Evolutionary conservation across 495 filamentous ascomycete genomes (phyloP), one percentile per base, ranked within the genome.

Genomic region (Bacidia gigantensis): DNA sequence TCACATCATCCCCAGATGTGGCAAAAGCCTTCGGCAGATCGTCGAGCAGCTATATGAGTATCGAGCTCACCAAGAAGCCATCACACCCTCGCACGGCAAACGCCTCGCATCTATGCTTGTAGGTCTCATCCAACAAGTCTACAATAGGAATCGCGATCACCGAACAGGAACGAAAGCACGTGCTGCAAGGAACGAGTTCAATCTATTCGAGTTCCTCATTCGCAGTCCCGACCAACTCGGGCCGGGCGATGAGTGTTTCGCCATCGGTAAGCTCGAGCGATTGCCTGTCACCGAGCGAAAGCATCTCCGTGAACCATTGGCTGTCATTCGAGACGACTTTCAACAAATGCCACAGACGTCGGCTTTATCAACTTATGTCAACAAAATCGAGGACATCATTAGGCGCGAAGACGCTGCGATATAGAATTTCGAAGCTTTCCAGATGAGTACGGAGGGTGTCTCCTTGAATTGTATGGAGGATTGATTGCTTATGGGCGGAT

Each of bases 191-290:
- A 21, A 32, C 50, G 64, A 72, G 40, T 71, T 71, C 52, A 78
- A 76, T 50, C 59, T 78, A 9, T 76, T 69, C 51, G 62, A 70
- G 29, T 64, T 67, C 52, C 64, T 78, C 17, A 72, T 78, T 39
- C 71, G 71, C 10, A 47, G 53, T 39, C 54, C 47, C 20, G 52
- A 40, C 38, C 22, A 52, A 43, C 21, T 25, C n/a, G 60, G 20
- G 5, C 20, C 41, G 7, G 9, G 20, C 5, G 63, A 57, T 3
- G 64, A 64, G 11, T 63, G 63, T 26, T 75, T 76, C 48, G 62
- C 74, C 14, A 53, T 77, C 22, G 67, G 72, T 57, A 67, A 62
- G 12, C 64, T 77, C 12, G 65, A 65, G 26, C 29, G 60, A 10
- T 60, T 74, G 7, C 60, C 66, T 3, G 54, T 61, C 11, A 50